Conservation (phyloP, 371 early-diverging fungal species). For the Saksenaea oblongispora region DNA sequence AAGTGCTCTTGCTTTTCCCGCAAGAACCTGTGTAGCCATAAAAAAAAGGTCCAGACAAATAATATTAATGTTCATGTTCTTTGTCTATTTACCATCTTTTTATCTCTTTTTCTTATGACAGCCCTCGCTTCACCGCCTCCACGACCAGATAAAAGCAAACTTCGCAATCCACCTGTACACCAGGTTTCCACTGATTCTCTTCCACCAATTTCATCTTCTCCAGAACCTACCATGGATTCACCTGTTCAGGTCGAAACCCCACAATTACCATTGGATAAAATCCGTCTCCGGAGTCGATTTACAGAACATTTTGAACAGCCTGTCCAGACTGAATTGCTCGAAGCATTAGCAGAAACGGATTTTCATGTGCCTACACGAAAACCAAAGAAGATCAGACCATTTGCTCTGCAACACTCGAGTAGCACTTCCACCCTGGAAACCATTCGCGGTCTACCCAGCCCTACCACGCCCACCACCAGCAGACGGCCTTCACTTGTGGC, state of each 20-base stretch:
- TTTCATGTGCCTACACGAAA: constrained; percentile 9
- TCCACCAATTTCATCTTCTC: constrained; percentile 5
- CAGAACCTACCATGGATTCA: not conserved
- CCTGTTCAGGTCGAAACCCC: constrained; percentile 4
- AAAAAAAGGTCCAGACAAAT: constrained; percentile 4
- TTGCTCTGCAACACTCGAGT: constrained; percentile 4
- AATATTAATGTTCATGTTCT: not conserved
- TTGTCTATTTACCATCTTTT: not conserved
- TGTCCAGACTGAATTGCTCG: constrained; percentile 20
- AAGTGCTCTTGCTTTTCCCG: not conserved
- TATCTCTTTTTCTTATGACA: constrained; percentile 9
- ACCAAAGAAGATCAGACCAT: constrained; percentile 9
- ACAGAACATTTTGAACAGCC: constrained; percentile 36
- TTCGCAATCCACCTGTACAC: constrained; percentile 19
- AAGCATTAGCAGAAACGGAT: constrained; percentile 10
- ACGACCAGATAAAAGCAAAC: constrained; percentile 33
- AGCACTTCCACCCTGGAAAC: constrained; percentile 10
- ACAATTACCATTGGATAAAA: constrained; percentile 1
- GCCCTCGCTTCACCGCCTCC: constrained; percentile 14
- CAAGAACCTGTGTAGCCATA: not conserved
- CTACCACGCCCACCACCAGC: not conserved
- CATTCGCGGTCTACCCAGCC: not conserved
- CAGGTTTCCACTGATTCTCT: not conserved
- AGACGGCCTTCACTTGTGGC: constrained; percentile 4
- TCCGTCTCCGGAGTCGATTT: constrained; percentile 20